Evolutionary conservation across 1,284 basidiomycete species (phyloP), one percentile per base, ranked within the genome.

Genomic region (Boletus holoroseus): DNA sequence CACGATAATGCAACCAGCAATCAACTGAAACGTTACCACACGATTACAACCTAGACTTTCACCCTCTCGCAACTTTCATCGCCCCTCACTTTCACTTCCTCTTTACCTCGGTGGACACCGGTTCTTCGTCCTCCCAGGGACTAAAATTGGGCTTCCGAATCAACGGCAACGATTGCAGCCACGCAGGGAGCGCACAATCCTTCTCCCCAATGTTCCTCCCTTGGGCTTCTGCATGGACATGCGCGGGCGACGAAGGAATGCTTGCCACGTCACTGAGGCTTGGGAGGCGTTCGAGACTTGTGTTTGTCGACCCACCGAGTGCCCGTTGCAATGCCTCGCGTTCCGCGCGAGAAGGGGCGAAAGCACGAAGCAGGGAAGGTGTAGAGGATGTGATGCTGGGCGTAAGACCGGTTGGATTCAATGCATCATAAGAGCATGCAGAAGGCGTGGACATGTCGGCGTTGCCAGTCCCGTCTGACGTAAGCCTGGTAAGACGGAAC

Each of bases 311-410:
- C 30, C 82, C 78, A 36, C 82, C 81, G 13, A 87, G 68, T 18
- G 78, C 83, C 50, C 86, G 81, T 58, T 85, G 81, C 37, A 91
- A 74, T 44, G 76, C 87, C 69, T 88, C 83, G 44, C 88, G 83
- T 73, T 91, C 88, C 55, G 82, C 88, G 50, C 83, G 84, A 53
- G 85, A 89, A 37, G 88, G 88, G 30, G 85, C 87, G 67, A 91
- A 91, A 24, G 87, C 88, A 62, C 83, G 85, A 57, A 88, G 74
- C 27, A 85, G 68, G 38, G 77, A 76, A 22, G 76, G 62, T 8
- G 74, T 62, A 1, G 76, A 69, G 6, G 74, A 63, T 11, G 73
- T 59, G 45, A 66, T 54, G 47, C 60, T 66, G 16, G 73, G 63
- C 34, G 70, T 69, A 22, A 77, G 67, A 20, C 82, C 76, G 36